Evolutionary conservation across 768 basidiomycete genomes (phyloP), one percentile per base, ranked within the genome.

Genomic region (Galerina sulciceps): DNA sequence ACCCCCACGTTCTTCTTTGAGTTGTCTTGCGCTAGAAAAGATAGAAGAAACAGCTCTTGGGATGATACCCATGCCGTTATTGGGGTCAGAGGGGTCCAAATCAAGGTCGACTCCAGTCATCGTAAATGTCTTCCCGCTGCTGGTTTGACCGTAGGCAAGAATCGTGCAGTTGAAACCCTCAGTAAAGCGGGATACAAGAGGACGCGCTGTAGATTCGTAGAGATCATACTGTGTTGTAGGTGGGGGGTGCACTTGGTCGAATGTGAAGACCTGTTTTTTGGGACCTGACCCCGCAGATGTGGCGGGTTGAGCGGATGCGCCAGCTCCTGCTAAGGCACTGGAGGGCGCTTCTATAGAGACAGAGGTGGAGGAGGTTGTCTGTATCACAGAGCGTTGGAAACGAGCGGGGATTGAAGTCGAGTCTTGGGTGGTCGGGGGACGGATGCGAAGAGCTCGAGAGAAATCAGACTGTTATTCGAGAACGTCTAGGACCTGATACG

Each of bases 161-260:
- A 99, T 91, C 10, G 97, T 99, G 61, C 96, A 96, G 77, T 99
- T 99, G 75, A 95, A 95, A 4, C 96, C 96, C 68, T 95, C 93
- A 31, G 94, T 70, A 71, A 96, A 96, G 64, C 92, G 90, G 26
- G 87, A 84, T 61, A 96, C 82, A 69, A 96, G 89, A 10, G 93
- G 93, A 44, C 89, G 83, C 18, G 93, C 90, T 37, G 95, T 96
- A 6, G 83, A 82, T 31, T 88, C 88, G 75, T 93, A 99, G 64
- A 98, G 84, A 26, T 87, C 85, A 74, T 89, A 85, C 71, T 99
- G 97, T 0, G 88, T 90, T 36, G 91, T 87, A 26, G 85, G 79
- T n/a, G 92, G 94, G 2, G 86, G 82, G 69, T 97, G 89, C 43
- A 99, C 96, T 64, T 95, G 91, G 80, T 99, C 97, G 72, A 96